These are phyloP conservation scores for Conringia planisiliqua DNA, from an alignment of 345 rosid genomes.

Conservation along the genomic window DNA sequence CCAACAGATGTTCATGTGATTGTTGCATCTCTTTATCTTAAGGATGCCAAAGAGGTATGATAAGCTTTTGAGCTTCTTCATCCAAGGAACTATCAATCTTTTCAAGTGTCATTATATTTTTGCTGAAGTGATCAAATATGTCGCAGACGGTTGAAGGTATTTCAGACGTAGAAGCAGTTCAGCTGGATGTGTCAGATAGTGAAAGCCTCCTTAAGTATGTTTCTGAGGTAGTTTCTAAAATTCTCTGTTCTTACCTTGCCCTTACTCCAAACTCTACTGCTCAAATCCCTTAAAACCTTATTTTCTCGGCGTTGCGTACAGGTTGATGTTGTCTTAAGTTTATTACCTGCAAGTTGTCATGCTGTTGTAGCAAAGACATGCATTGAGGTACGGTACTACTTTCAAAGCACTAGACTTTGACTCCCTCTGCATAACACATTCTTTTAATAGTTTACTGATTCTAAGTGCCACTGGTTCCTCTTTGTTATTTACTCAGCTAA, in stretches of 20 bases:
- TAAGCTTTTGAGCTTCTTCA: not conserved
- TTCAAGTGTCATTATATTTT: slow-evolving; percentile 11
- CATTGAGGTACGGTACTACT: slow-evolving; percentile 55
- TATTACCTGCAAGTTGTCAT: slow-evolving; percentile 79
- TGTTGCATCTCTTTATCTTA: slow-evolving; percentile 82
- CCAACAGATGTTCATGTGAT: slow-evolving; percentile 55
- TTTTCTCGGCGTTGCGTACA: slow-evolving; percentile 34
- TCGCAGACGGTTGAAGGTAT: slow-evolving; percentile 71
- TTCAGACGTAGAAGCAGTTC: slow-evolving; percentile 64
- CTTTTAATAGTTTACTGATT: not conserved
- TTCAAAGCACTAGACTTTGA: not conserved
- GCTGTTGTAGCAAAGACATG: slow-evolving; percentile 66
- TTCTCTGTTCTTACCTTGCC: not conserved
- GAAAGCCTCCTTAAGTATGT: slow-evolving; percentile 59
- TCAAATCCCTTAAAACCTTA: not conserved
- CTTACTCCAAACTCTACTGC: not conserved
- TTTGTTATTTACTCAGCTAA: slow-evolving; percentile 47
- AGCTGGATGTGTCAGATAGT: slow-evolving; percentile 70
- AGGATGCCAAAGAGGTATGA: slow-evolving; percentile 92
- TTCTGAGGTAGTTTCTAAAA: slow-evolving; percentile 55
- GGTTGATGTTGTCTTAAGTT: slow-evolving; percentile 87
- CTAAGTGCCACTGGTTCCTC: slow-evolving; percentile 1
- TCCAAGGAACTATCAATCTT: not conserved
- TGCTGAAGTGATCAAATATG: slow-evolving; percentile 2
- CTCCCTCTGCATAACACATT: not conserved